A percentile compares a stretch with the other conserved stretches of the same genome.
phyloP scores from a whole-genome alignment of 2,329 filamentous ascomycete genomes.

The Ophidiomyces ophidiicola region DNA sequence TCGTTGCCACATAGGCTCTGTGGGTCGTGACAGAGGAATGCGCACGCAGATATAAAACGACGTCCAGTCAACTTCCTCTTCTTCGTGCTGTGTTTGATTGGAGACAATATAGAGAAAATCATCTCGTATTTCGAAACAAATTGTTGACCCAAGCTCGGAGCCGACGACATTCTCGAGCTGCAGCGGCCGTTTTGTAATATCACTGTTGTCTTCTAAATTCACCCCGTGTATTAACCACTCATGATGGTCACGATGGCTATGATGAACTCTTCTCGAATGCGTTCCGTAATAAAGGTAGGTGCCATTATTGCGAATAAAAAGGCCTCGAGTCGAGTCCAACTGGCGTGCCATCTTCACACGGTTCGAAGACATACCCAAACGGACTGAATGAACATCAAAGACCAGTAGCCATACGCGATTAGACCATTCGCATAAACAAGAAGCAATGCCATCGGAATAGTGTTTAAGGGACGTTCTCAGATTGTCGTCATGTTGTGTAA shows the following conservation, averaged over 20 bases:
- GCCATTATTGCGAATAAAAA: slow-evolving; percentile 56
- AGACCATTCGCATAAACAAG: slow-evolving; percentile 38
- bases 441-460: slow-evolving; percentile 45
- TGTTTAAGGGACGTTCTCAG: slow-evolving; percentile 46
- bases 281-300: slow-evolving; percentile 55
- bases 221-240: slow-evolving; percentile 53
- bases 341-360: slow-evolving; percentile 33
- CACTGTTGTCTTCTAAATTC: slow-evolving; percentile 33
- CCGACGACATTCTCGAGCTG: slow-evolving; percentile 50
- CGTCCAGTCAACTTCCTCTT: slow-evolving; percentile 51
- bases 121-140: slow-evolving; percentile 60
- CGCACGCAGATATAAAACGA: slow-evolving; percentile 58
- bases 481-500: slow-evolving; percentile 18
- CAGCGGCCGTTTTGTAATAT: slow-evolving; percentile 35
- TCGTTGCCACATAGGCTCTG: slow-evolving; percentile 38
- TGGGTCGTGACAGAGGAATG: slow-evolving; percentile 42
- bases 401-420: slow-evolving; percentile 44
- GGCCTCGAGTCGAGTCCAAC: slow-evolving; percentile 40
- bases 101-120: slow-evolving; percentile 58
- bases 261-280: slow-evolving; percentile 42
- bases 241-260: slow-evolving; percentile 37
- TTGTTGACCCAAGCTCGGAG: slow-evolving; percentile 51
- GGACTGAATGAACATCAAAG: slow-evolving; percentile 30
- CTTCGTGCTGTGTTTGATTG: slow-evolving; percentile 50
- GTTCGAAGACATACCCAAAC: slow-evolving; percentile 17